Conservation (phyloP, 208 protist species). For the Leishmania mexicana region DNA sequence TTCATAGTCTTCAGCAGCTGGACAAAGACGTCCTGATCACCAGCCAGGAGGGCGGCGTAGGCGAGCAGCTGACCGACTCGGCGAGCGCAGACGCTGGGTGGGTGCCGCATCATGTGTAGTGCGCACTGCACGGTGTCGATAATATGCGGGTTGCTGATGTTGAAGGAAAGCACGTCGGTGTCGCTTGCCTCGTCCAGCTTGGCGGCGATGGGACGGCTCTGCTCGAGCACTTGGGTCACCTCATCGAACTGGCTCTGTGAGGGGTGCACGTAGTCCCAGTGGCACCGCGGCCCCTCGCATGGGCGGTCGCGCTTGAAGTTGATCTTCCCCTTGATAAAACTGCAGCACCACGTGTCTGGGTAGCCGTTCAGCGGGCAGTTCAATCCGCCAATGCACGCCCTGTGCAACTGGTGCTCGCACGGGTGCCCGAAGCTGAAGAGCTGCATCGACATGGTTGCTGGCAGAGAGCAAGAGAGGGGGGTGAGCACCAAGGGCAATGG, state of each 20-base stretch:
- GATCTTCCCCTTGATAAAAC: slow-evolving; percentile 92
- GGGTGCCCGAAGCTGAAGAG: slow-evolving; percentile 91
- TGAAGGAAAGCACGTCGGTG: slow-evolving; percentile 70
- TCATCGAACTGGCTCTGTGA: slow-evolving; percentile 83
- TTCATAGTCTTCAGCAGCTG: slow-evolving; percentile 92
- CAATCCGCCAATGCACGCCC: slow-evolving; percentile 81
- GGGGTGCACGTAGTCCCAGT: slow-evolving; percentile 88
- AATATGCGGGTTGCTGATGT: slow-evolving; percentile 77
- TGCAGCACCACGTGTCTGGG: slow-evolving; percentile 90
- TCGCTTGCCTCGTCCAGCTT: slow-evolving; percentile 83
- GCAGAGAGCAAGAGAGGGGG: background rate
- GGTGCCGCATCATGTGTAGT: slow-evolving; percentile 86
- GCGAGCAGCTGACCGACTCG: slow-evolving; percentile 84
- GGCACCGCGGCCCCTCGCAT: slow-evolving; percentile 83
- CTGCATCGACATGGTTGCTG: slow-evolving; percentile 68
- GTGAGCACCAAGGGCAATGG: background rate
- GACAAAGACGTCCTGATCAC: slow-evolving; percentile 82
- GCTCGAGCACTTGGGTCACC: slow-evolving; percentile 83
- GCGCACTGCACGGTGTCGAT: slow-evolving; percentile 90
- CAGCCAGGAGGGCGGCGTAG: slow-evolving; percentile 71
- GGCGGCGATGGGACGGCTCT: slow-evolving; percentile 75
- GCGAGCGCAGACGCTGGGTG: slow-evolving; percentile 60
- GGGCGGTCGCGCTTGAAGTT: slow-evolving; percentile 93
- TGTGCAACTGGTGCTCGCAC: slow-evolving; percentile 88
- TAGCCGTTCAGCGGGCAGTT: slow-evolving; percentile 90